Evolutionary conservation across 202 grass and related monocot species (phyloP).

Genomic region (Carex arenaria): DNA sequence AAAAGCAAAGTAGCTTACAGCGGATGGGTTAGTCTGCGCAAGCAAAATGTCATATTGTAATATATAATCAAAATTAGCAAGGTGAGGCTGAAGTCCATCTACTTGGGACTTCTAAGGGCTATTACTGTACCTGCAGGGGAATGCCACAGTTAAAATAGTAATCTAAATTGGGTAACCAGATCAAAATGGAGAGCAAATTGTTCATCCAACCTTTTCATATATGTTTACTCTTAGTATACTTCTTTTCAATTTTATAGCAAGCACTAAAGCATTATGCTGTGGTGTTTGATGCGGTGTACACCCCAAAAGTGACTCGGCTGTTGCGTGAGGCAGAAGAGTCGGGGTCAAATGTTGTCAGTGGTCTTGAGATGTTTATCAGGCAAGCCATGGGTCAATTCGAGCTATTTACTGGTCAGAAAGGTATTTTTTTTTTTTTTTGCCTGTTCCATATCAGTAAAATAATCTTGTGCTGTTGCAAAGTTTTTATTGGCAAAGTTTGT

Average conservation of each 20-base stretch:
- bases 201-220: neutral
- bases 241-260: constrained; percentile 52
- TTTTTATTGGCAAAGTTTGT: neutral
- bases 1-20: neutral
- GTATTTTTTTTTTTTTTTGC: constrained; percentile 29
- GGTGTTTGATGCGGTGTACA: constrained; percentile 95
- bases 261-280: constrained; percentile 74
- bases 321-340: constrained; percentile 74
- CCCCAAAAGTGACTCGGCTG: constrained; percentile 92
- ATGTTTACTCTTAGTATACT: neutral
- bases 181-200: neutral
- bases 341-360: constrained; percentile 78
- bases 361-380: constrained; percentile 96
- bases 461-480: neutral
- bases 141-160: neutral
- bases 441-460: neutral
- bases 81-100: neutral
- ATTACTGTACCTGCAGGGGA: neutral
- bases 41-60: neutral
- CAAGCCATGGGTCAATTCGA: constrained; percentile 94
- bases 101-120: neutral
- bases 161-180: neutral
- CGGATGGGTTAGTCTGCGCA: neutral
- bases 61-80: neutral
- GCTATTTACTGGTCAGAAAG: constrained; percentile 71